Evolutionary conservation across 2,329 filamentous ascomycete species (phyloP).

Genomic region (Rhinocladiella similis): DNA sequence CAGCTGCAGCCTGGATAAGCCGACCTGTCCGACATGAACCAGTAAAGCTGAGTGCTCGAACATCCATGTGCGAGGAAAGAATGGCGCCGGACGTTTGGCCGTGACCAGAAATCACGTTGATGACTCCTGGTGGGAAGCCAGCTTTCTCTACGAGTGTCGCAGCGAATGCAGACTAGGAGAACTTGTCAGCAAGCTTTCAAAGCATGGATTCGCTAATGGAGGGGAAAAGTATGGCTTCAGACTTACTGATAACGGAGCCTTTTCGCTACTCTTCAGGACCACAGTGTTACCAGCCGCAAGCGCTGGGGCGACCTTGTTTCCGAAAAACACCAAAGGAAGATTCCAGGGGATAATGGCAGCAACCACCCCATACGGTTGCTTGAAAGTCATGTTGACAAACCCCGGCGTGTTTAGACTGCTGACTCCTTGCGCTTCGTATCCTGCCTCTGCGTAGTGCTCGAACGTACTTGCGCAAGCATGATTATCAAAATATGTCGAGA

Average conservation of each 20-base stretch:
- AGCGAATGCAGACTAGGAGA: constrained; percentile 44
- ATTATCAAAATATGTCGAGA: constrained; percentile 18
- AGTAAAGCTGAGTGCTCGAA: constrained; percentile 78
- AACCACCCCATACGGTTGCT: constrained; percentile 23
- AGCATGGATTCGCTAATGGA: not conserved
- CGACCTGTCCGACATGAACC: constrained; percentile 71
- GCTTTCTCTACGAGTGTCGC: constrained; percentile 68
- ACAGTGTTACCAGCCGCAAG: constrained; percentile 38
- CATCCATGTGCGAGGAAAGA: constrained; percentile 64
- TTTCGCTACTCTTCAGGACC: constrained; percentile 32
- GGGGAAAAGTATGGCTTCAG: constrained; percentile 59
- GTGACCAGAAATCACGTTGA: constrained; percentile 73
- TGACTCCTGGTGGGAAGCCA: constrained; percentile 73
- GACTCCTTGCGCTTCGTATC: constrained; percentile 28
- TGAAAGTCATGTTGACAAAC: constrained; percentile 25
- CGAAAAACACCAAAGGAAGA: constrained; percentile 48
- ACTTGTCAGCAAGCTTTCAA: constrained; percentile 57
- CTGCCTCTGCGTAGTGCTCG: constrained; percentile 23
- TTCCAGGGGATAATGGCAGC: constrained; percentile 63
- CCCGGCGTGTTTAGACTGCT: constrained; percentile 25
- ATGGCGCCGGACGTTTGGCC: constrained; percentile 68
- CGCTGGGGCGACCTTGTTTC: constrained; percentile 41
- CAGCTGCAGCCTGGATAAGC: constrained; percentile 73
- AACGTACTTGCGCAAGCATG: constrained; percentile 16
- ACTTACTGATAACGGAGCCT: constrained; percentile 43